A percentile compares a stretch with the other conserved stretches of the same genome.
Evolutionary conservation across 1,284 basidiomycete species (phyloP).

Genomic region (Thecaphora frezii): DNA sequence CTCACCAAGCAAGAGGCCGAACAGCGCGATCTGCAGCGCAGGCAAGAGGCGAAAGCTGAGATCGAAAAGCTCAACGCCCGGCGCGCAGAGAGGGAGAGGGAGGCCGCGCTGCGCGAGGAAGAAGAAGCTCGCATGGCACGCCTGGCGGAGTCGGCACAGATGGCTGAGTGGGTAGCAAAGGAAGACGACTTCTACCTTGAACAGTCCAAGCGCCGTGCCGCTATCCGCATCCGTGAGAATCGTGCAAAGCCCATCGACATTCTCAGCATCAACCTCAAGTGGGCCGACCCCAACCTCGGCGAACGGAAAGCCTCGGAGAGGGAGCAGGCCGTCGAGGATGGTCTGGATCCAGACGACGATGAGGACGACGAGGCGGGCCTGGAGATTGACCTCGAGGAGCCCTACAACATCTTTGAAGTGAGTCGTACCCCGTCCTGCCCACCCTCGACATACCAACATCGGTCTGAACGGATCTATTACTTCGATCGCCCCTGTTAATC

Average conservation of each 20-base stretch:
- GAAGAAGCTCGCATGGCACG: conserved; percentile 86
- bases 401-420: conserved; percentile 92
- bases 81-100: conserved; percentile 87
- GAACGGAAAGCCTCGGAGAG: conserved; percentile 89
- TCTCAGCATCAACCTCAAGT: conserved; percentile 54
- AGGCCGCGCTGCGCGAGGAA: conserved; percentile 82
- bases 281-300: conserved; percentile 72
- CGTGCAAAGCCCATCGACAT: conserved; percentile 66
- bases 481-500: too few relatives aligned
- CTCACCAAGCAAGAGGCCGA: conserved; percentile 78
- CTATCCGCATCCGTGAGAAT: conserved; percentile 91
- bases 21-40: conserved; percentile 74
- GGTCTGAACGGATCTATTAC: too few relatives aligned
- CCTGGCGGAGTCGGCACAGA: conserved; percentile 87
- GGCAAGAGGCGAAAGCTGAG: conserved; percentile 83
- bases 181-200: conserved; percentile 97
- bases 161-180: conserved; percentile 96
- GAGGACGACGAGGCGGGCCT: conserved; percentile 82
- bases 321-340: conserved; percentile 58
- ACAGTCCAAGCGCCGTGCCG: conserved; percentile 84
- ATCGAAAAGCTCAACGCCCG: conserved; percentile 85
- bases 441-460: too few relatives aligned
- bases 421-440: conserved; percentile 56
- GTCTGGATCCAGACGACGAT: conserved; percentile 62
- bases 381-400: conserved; percentile 97